phyloP scores from a whole-genome alignment of 768 basidiomycete species.

The Pleurotus pulmonarius region DNA sequence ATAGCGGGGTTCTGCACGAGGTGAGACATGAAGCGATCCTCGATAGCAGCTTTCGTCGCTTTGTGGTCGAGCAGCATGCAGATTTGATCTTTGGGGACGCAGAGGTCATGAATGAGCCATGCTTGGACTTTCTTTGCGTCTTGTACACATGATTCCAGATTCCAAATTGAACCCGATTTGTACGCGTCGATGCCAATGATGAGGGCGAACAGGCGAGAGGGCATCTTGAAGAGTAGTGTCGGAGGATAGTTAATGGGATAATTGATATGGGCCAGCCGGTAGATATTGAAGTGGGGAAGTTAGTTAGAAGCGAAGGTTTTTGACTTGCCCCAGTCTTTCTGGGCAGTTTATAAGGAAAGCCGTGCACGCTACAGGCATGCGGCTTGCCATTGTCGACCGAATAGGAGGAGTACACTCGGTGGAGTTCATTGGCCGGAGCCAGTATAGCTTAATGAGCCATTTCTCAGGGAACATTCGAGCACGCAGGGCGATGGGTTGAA shows the following conservation, averaged over 20 bases:
- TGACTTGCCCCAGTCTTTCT: too few species aligned
- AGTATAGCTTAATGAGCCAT: too few species aligned
- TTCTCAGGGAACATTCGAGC: background rate
- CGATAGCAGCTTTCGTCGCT: slow-evolving; percentile 60
- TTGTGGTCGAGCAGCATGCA: slow-evolving; percentile 51
- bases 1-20: slow-evolving; percentile 60
- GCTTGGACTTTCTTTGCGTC: slow-evolving; percentile 57
- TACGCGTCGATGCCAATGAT: slow-evolving; percentile 70
- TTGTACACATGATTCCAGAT: slow-evolving; percentile 60
- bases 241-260: too few species aligned
- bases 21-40: slow-evolving; percentile 57
- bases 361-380: too few species aligned
- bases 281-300: too few species aligned
- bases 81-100: slow-evolving; percentile 57
- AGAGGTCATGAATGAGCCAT: slow-evolving; percentile 54
- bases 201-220: slow-evolving; percentile 53
- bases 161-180: slow-evolving; percentile 61
- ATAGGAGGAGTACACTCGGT: too few species aligned
- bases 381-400: too few species aligned
- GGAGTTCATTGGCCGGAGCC: too few species aligned
- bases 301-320: too few species aligned
- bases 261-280: too few species aligned
- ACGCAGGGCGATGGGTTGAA: slow-evolving; percentile 1
- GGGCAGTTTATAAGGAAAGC: too few species aligned
- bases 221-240: slow-evolving; percentile 14